Evolutionary conservation across 345 rosid species (phyloP), one percentile per base, ranked within the genome.

Genomic region (Arabis hirsuta): DNA sequence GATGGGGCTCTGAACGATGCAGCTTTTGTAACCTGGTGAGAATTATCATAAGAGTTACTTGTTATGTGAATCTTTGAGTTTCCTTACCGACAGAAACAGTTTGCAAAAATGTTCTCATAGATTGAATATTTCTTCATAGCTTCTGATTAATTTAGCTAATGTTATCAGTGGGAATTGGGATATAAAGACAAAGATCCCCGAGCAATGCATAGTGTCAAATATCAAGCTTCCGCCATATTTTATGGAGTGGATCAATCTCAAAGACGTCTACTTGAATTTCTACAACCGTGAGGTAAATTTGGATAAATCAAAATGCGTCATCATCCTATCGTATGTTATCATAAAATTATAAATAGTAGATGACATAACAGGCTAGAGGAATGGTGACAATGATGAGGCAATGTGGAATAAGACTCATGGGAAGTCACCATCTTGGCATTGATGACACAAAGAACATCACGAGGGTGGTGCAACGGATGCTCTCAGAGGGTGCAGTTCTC

Each of bases 361-460:
- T 31, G 39, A 50, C 55, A 45, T 77, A 52, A 73, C 79, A 94
- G 97, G 98, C 96, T 7, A 79, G 84, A 73, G 98, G 98, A 73
- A 94, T 94, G 98, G 84, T 84, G 82, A 56, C 90, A n/a, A 94
- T 94, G 97, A 85, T 94, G 95, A 84, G 69, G 71, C 92, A 88
- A 57, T 87, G 84, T 54, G 81, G 72, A 60, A 82, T 94, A 64
- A 87, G 79, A 26, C 72, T 79, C 43, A 67, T 80, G 55, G 98
- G 98, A 61, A 84, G 91, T 80, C 98, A 94, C 77, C 98, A 94
- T 85, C 80, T 94, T 0, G 98, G 98, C 22, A 71, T 94, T 42
- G 98, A 94, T 55, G 98, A 91, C 73, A 77, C 97, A 1, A 89
- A 88, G 83, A 94, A 89, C 76, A 88, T 91, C 43, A 87, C 92